These are phyloP conservation scores for Micractinium sp. DNA, from an alignment of 139 green algal species.

Conservation along the genomic window DNA sequence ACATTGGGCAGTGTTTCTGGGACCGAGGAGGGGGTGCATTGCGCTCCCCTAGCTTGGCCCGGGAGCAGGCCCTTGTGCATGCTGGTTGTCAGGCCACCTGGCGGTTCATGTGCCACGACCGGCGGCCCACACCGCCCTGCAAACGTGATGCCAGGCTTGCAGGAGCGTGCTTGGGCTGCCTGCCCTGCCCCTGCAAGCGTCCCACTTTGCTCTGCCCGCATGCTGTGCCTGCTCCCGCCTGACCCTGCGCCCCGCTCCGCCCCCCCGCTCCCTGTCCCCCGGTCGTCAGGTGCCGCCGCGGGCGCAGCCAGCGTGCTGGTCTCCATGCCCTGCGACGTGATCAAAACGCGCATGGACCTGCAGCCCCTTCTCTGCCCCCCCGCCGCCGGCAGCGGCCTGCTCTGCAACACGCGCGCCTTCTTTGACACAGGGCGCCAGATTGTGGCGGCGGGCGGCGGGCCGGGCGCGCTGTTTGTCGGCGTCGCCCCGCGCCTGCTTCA, in stretches of 20 bases:
- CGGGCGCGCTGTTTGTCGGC: conserved; percentile 66
- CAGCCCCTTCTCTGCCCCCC: not conserved
- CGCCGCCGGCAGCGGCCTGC: conserved; percentile 19
- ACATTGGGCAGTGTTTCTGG: too few species aligned
- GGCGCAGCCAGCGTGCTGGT: conserved; percentile 68
- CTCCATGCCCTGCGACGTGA: conserved; percentile 76
- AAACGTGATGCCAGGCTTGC: too few species aligned
- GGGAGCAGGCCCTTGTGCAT: not conserved
- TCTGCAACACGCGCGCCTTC: conserved; percentile 43
- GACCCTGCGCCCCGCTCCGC: not conserved
- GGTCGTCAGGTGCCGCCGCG: conserved; percentile 56
- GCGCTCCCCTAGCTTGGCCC: not conserved
- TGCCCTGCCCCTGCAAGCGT: not conserved
- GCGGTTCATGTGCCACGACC: not conserved
- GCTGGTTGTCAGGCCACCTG: not conserved
- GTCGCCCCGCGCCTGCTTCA: conserved; percentile 64
- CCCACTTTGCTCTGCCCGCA: not conserved
- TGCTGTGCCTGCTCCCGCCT: not conserved
- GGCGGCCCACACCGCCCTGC: too few species aligned
- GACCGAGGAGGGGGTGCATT: not conserved
- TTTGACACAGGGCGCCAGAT: conserved; percentile 42
- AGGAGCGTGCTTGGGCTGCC: not conserved
- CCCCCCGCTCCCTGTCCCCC: not conserved
- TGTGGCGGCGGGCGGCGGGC: conserved; percentile 48
- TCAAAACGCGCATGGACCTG: conserved; percentile 73